Percentiles rank a stretch among this genome's conserved stretches.
Conservation (phyloP, 768 basidiomycete genomes). For the Podaxis sp. region DNA sequence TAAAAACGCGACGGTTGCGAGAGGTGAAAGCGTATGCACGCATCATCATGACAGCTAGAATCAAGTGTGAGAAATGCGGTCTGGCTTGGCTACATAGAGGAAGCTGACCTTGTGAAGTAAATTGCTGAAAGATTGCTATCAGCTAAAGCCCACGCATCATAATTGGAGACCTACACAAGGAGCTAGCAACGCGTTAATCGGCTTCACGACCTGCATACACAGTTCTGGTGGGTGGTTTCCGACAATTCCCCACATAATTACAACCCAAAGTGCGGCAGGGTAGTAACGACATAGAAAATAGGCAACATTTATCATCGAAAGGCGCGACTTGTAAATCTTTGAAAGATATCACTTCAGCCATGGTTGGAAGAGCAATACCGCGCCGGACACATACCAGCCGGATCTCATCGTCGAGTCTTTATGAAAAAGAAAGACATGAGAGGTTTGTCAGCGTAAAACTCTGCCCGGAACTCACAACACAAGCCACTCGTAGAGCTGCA, state of each 20-base stretch:
- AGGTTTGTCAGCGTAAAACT: background rate
- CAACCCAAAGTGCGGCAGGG: slow-evolving; percentile 34
- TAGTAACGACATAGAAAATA: slow-evolving; percentile 46
- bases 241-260: slow-evolving; percentile 37
- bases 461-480: slow-evolving; percentile 27
- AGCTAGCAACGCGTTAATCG: slow-evolving; percentile 32
- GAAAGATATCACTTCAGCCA: background rate
- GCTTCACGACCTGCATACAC: slow-evolving; percentile 30
- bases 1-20: slow-evolving; percentile 29
- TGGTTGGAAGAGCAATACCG: background rate
- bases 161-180: slow-evolving; percentile 29
- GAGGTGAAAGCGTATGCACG: slow-evolving; percentile 44
- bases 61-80: background rate
- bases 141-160: background rate
- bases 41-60: slow-evolving; percentile 42
- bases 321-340: slow-evolving; percentile 35
- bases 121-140: slow-evolving; percentile 31
- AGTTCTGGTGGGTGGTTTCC: slow-evolving; percentile 31
- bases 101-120: slow-evolving; percentile 38
- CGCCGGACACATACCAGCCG: slow-evolving; percentile 28
- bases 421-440: background rate
- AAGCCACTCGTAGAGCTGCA: slow-evolving; percentile 36
- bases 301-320: slow-evolving; percentile 39
- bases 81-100: background rate
- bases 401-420: slow-evolving; percentile 32